phyloP scores from a whole-genome alignment of 2,329 filamentous ascomycete genomes.

The Ophiostoma fasciatum region DNA sequence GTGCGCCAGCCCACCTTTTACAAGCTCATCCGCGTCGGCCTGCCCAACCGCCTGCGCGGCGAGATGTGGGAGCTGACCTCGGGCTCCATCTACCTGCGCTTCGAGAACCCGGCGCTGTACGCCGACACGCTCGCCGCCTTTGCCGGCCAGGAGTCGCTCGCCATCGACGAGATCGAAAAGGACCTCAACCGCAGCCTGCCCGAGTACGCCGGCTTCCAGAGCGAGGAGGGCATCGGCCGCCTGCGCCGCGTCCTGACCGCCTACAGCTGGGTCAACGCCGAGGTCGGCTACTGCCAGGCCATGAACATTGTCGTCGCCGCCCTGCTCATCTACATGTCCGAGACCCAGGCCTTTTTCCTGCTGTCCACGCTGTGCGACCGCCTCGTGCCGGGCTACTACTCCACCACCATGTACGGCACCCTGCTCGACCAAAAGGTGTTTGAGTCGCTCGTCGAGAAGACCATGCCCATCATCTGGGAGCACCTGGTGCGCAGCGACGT shows the following conservation, averaged over 20 bases:
- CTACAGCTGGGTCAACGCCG: conserved; percentile 92
- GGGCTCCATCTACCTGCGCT: conserved; percentile 73
- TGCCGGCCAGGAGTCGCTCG: conserved; percentile 74
- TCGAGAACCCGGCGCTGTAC: conserved; percentile 76
- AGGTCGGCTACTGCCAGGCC: conserved; percentile 96
- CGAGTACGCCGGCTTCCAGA: conserved; percentile 95
- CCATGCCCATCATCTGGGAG: conserved; percentile 97
- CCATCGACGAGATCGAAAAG: conserved; percentile 98
- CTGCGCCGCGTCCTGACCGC: conserved; percentile 84
- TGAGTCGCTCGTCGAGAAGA: conserved; percentile 94
- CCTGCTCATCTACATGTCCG: conserved; percentile 97
- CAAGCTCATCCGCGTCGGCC: conserved; percentile 86
- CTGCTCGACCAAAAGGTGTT: conserved; percentile 94
- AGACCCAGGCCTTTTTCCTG: conserved; percentile 87
- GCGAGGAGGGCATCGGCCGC: conserved; percentile 82
- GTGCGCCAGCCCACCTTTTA: conserved; percentile 95
- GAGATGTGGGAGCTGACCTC: conserved; percentile 95
- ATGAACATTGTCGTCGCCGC: conserved; percentile 99
- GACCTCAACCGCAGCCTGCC: conserved; percentile 91
- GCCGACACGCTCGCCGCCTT: conserved; percentile 72
- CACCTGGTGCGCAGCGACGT: conserved; percentile 95
- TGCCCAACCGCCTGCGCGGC: conserved; percentile 82
- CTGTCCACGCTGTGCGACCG: conserved; percentile 85
- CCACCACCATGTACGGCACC: conserved; percentile 97
- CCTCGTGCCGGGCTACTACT: conserved; percentile 91